Percentiles rank a stretch among this genome's conserved stretches.
Conservation (phyloP, 129 eudicot species). For the Flaveria linearis region DNA sequence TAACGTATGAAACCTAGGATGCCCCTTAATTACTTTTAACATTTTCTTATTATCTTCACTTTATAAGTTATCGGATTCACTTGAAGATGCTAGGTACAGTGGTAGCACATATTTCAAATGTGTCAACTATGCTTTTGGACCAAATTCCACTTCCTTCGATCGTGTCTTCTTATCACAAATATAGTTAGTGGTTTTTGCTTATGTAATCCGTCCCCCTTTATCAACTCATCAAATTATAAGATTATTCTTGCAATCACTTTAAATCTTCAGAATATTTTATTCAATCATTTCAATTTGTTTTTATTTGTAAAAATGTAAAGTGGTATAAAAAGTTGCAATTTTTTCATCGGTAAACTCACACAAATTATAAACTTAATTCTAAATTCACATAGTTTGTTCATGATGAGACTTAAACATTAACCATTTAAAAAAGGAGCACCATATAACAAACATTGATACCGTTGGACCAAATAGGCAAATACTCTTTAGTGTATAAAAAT, state of each 20-base stretch:
- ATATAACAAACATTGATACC: no score
- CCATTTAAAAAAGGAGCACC: no score
- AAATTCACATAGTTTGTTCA: no score
- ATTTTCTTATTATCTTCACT: background rate
- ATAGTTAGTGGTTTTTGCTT: slow-evolving; percentile 31
- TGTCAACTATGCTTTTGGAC: slow-evolving; percentile 27
- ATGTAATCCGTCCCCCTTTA: slow-evolving; percentile 34
- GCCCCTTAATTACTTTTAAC: background rate
- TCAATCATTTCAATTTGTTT: background rate
- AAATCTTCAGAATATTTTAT: slow-evolving; percentile 1
- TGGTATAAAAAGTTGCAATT: background rate
- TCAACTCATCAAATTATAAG: slow-evolving; percentile 20
- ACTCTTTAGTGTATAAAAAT: background rate
- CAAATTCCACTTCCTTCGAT: slow-evolving; percentile 33
- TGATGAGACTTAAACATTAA: no score
- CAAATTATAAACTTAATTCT: no score
- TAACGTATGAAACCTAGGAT: background rate
- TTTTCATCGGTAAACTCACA: no score
- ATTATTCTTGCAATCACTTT: slow-evolving; percentile 4
- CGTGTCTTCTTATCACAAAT: slow-evolving; percentile 25
- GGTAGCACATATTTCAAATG: slow-evolving; percentile 4
- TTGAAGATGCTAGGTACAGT: slow-evolving; percentile 11
- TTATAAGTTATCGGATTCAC: background rate
- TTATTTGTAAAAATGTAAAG: background rate
- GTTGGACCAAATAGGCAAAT: no score